phyloP scores from a whole-genome alignment of 2,329 filamentous ascomycete species.

The Fusarium globosum region DNA sequence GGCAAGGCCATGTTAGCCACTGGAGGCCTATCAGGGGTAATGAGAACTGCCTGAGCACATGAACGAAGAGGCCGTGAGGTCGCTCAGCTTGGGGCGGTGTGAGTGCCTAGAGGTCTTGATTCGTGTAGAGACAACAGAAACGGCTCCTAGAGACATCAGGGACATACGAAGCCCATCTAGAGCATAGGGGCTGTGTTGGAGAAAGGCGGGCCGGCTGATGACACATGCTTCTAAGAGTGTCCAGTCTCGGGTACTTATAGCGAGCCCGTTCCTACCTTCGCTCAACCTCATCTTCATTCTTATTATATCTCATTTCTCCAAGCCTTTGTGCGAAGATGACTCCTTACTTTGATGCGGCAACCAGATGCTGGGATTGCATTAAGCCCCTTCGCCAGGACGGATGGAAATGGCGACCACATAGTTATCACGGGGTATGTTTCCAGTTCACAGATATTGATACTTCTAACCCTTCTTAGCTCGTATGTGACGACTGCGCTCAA shows the following conservation, averaged over 20 bases:
- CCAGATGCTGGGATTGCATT: background rate
- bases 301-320: no score
- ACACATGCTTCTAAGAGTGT: background rate
- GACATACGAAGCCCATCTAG: no score
- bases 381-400: background rate
- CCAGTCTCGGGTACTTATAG: background rate
- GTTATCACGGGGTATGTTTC: background rate
- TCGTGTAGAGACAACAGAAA: no score
- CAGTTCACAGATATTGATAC: background rate
- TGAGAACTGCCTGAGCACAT: no score
- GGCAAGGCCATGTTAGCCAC: no score
- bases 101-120: no score
- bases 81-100: no score
- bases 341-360: background rate
- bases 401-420: background rate
- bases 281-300: background rate
- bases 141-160: no score
- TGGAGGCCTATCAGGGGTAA: no score
- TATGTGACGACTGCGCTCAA: background rate
- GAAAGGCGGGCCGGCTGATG: background rate
- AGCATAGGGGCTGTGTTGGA: background rate
- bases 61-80: no score
- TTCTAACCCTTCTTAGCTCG: background rate
- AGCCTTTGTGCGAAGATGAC: background rate
- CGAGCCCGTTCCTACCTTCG: background rate